phyloP scores from a whole-genome alignment of 2,329 filamentous ascomycete species.

The Chaetomium globosum region DNA sequence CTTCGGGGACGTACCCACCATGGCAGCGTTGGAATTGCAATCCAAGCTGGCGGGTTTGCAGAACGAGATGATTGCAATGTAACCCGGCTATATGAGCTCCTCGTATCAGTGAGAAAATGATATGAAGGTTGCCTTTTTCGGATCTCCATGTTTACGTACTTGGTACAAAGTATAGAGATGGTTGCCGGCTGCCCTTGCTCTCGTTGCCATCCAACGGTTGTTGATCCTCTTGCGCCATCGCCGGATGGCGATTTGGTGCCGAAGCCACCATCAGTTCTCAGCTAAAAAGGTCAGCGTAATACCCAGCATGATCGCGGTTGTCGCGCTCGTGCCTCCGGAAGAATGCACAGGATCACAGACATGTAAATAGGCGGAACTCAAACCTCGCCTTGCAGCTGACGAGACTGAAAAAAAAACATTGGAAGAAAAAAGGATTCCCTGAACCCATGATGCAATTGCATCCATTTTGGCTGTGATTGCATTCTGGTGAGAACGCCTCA shows the following conservation, averaged over 20 bases:
- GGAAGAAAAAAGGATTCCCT: neutral
- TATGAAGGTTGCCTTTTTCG: neutral
- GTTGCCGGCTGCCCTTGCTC: neutral
- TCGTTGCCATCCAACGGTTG: constrained; percentile 7
- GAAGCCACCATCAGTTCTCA: neutral
- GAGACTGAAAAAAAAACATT: neutral
- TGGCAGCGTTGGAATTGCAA: constrained; percentile 6
- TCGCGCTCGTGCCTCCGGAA: neutral
- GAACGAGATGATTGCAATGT: neutral
- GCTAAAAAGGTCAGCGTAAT: neutral
- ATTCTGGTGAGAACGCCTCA: constrained; percentile 26
- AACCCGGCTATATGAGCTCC: constrained; percentile 9
- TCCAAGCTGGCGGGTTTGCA: constrained; percentile 19
- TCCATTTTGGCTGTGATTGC: constrained; percentile 12
- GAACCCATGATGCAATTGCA: neutral
- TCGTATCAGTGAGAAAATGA: constrained; percentile 11
- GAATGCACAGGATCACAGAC: neutral
- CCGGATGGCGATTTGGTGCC: neutral
- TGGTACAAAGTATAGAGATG: neutral
- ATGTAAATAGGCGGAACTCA: neutral
- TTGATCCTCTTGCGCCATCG: constrained; percentile 22
- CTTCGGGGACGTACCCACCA: constrained; percentile 6
- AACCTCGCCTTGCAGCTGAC: neutral
- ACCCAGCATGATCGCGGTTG: neutral
- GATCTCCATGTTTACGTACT: neutral